Evolutionary conservation across 352 stramenopile genomes (phyloP), one percentile per base, ranked within the genome.

Genomic region (Phytophthora meadii): DNA sequence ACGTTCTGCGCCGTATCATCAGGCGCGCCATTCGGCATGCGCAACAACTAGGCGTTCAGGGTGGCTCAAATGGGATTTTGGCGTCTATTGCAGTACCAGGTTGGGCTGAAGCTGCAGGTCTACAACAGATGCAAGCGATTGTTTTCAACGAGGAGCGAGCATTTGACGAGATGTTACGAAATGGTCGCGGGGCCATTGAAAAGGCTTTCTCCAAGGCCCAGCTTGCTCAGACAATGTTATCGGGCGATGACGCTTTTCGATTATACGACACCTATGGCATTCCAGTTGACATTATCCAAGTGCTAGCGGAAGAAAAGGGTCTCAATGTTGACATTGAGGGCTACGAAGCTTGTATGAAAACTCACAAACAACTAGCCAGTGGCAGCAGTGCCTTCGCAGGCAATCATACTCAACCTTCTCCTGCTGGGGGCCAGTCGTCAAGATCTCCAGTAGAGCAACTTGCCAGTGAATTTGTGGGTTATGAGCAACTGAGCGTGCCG

Each of bases 1-100:
- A 99, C 72, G 96, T 99, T 12, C 64, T 99, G 28, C 84, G 97
- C 39, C 91, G 97, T 58, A 95, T 99, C 17, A 79, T 99, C 42
- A 85, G 96, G n/a, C 91, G 96, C 7, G 85, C 81, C 4, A 93
- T 95, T 58, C 82, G 84, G 9, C 76, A 88, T 48, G 87, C 80
- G 5, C 84, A 93, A 49, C 74, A 88, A 28, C 77, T 81, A 27
- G 79, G 79, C 34, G 82, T 93, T 7, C 30, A 73, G 2, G 51
- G 74, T 47, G 70, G 73, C 14, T 53, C 64, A 32, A 65, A 72
- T 48, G 59, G 65, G 15, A 67, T 69, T 7, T 56, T 94, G 47
- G 77, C 77, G 24, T 60, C 77, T 22, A 80, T 92, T 50, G 54
- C 71, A 36, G 54, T 89, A 25, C 74, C 82, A 42, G 79, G 79